Percentiles rank a stretch among this genome's conserved stretches.
Conservation (phyloP, 352 stramenopile species). For the Phytophthora capsici region DNA sequence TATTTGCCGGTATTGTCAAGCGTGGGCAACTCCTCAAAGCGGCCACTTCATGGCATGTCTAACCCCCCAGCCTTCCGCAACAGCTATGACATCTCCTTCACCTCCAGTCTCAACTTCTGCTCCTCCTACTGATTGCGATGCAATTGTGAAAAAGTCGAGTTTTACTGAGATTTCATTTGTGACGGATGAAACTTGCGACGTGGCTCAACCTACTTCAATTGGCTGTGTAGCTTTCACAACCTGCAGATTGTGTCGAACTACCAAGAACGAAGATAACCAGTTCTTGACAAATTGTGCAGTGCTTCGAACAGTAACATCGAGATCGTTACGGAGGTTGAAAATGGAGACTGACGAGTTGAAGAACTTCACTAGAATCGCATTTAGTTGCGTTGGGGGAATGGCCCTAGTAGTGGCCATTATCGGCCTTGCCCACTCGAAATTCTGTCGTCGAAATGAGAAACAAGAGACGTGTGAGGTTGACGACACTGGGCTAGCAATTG, state of each 20-base stretch:
- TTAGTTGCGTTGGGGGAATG: slow-evolving; percentile 24
- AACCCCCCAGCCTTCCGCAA: neutral
- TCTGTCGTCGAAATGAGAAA: slow-evolving; percentile 5
- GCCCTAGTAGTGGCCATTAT: slow-evolving; percentile 22
- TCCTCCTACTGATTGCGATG: slow-evolving; percentile 15
- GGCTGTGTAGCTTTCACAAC: slow-evolving; percentile 45
- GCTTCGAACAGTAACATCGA: slow-evolving; percentile 1
- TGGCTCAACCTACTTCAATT: slow-evolving; percentile 1
- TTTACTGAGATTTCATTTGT: slow-evolving; percentile 45
- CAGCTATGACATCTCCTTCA: slow-evolving; percentile 2
- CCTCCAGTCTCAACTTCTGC: neutral
- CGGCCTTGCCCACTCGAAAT: slow-evolving; percentile 22
- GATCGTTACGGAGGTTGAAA: neutral
- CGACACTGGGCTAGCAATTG: slow-evolving; percentile 12
- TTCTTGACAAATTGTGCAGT: slow-evolving; percentile 32
- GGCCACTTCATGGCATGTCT: slow-evolving; percentile 21
- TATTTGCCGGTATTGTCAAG: slow-evolving; percentile 43
- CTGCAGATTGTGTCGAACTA: slow-evolving; percentile 55
- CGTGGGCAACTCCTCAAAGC: slow-evolving; percentile 22
- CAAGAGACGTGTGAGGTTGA: neutral
- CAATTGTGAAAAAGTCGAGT: slow-evolving; percentile 22
- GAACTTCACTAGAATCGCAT: slow-evolving; percentile 7
- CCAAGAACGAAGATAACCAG: slow-evolving; percentile 60
- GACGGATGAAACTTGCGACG: slow-evolving; percentile 37
- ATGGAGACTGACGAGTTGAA: neutral